Conservation (phyloP, 768 basidiomycete species). For the Lactifluus volemus region DNA sequence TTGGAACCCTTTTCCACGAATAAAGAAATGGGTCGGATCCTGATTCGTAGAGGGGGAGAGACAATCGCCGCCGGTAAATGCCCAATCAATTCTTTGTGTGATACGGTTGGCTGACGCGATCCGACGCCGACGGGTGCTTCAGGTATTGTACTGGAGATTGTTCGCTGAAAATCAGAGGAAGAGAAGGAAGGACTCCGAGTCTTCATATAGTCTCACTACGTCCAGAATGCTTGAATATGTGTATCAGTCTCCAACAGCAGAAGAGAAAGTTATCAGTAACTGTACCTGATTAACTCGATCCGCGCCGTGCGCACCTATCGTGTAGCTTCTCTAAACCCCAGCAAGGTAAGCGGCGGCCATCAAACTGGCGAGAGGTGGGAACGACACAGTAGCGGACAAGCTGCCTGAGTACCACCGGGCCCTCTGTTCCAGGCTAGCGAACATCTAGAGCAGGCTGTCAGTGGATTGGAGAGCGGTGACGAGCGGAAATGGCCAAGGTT, state of each 20-base stretch:
- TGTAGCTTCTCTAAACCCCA: background rate
- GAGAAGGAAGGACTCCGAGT: background rate
- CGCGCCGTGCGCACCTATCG: background rate
- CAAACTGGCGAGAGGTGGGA: no score
- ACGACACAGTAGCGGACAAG: no score
- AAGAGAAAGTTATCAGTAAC: background rate
- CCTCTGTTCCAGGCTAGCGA: no score
- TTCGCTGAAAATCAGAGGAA: background rate
- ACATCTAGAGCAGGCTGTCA: no score
- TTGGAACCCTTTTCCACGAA: conserved; percentile 79
- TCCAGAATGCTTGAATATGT: background rate
- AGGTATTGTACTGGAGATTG: conserved; percentile 11
- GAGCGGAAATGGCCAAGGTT: no score
- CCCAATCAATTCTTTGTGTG: background rate
- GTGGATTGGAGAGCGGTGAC: no score
- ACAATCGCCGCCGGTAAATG: conserved; percentile 82
- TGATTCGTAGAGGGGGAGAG: conserved; percentile 84
- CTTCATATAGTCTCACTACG: background rate
- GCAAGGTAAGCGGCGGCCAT: no score
- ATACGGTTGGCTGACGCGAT: background rate
- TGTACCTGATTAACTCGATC: background rate
- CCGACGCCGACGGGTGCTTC: background rate
- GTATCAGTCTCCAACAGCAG: background rate
- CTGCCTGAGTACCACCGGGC: no score
- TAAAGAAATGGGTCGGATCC: conserved; percentile 93